Evolutionary conservation across 495 filamentous ascomycete genomes (phyloP), one percentile per base, ranked within the genome.

Genomic region (Xylaria flabelliformis): DNA sequence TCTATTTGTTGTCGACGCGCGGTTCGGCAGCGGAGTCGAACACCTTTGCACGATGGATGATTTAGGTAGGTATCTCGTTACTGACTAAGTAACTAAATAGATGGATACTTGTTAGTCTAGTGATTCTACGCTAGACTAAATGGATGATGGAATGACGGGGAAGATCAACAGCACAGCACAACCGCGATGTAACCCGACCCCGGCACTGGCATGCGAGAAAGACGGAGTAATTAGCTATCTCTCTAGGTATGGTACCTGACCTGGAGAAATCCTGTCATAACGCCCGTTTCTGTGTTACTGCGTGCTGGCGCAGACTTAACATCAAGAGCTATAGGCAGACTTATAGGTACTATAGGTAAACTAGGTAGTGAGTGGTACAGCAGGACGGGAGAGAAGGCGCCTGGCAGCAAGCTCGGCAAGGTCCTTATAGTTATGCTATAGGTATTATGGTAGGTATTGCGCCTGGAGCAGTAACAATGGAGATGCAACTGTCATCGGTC

Each of bases 181-280:
- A 32, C 41, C 46, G 29, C 46, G 19, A 67, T 67, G 64, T 39
- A 67, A 67, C 64, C 32, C 8, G 34, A 44, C 39, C 65, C 34
- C 48, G 65, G 65, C 50, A 67, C 50, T 36, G 50, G 48, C 9
- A 67, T 67, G 48, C 50, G 36, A 67, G 32, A 41, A 67, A 67
- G 29, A 55, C 65, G 34, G 65, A 55, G 50, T 56, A 56, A 56
- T 56, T 50, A 50, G 46, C 39, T 29, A 2, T 1, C 26, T 29
- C 26, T n/a, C n/a, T n/a, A n/a, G n/a, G n/a, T n/a, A n/a, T 42
- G 12, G 41, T 46, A 17, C 42, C 13, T 46, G 15, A 17, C 39
- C 39, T 42, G 39, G 10, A 42, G 10, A 9, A 42, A 9, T 12
- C 39, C 39, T 42, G 39, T 42, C 39, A 13, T 42, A 10, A 46